Base-by-base conservation (phyloP, 805 yeast species). In the Cyberlindnera sargentensis region DNA sequence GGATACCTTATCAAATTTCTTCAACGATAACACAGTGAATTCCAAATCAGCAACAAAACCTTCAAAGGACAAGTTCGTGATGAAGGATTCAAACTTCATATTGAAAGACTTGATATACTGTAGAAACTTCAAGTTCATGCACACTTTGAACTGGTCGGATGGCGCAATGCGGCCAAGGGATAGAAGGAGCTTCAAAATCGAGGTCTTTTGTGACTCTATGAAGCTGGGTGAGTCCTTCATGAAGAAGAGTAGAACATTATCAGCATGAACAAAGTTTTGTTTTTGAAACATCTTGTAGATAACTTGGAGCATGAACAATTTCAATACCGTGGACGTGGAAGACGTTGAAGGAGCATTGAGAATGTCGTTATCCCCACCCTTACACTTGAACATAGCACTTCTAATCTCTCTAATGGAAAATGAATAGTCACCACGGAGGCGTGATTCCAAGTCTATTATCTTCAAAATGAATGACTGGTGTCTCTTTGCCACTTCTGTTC, bases 391-490 rank as follows among this genome's bases (percentile, higher is more conserved):
- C 31, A 44, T 42, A 8, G 42, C 40, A 31, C 33, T 37, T 34
- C 42, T 32, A 10, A 48, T 37, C 42, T 49, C 47, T 8, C 24
- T 36, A 31, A 49, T 8, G 9, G 44, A 5, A 9, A 24, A 4
- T 4, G 39, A 15, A 39, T 36, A 49, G 36, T 49, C 49, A 1
- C 44, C 27, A 5, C 41, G 34, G 3, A 50, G 33, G 6, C 34
- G 7, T 8, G 39, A 32, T 25, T 57, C 62, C 5, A 58, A 37
- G 10, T 57, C 61, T 8, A 58, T 44, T 25, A 56, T 42, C 36
- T 45, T 52, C 31, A 56, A 39, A 8, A 57, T 52, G 36, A 43
- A 56, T 3, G 31, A 34, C 31, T 55, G 55, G 40, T 56, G 60
- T 34, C 40, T 51, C 39, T 50, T 57, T 0, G 33, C 15, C 2